These are phyloP conservation scores for Colletotrichum tofieldiae DNA, from an alignment of 2,329 filamentous ascomycete genomes.

Conservation along the genomic window DNA sequence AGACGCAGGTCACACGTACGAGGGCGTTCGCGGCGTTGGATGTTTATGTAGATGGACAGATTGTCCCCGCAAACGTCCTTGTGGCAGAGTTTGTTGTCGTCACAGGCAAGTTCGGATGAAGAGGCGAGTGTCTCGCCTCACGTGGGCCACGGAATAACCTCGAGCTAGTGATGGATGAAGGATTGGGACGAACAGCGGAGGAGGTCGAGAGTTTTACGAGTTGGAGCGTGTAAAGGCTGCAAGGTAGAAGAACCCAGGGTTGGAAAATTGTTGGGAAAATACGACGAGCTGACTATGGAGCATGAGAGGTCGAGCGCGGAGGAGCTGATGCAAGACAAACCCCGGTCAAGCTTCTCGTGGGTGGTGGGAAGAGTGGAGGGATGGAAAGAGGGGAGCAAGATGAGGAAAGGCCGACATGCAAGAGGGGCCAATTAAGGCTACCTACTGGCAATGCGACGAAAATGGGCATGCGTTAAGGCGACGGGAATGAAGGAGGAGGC, in stretches of 20 bases:
- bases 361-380: conserved; percentile 16
- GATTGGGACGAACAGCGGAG: conserved; percentile 33
- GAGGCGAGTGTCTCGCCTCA: conserved; percentile 34
- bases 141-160: conserved; percentile 22
- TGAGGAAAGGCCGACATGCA: background rate
- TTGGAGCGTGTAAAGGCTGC: conserved; percentile 7
- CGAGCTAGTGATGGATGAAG: conserved; percentile 13
- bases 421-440: background rate
- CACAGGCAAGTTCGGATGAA: conserved; percentile 36
- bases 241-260: conserved; percentile 9
- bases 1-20: background rate
- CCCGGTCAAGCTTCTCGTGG: conserved; percentile 6
- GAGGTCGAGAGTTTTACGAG: background rate
- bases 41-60: conserved; percentile 2
- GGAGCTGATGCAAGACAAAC: conserved; percentile 37
- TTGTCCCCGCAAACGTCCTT: conserved; percentile 9
- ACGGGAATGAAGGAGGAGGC: conserved; percentile 21
- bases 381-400: background rate
- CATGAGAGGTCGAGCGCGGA: conserved; percentile 22
- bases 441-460: conserved; percentile 12
- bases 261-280: conserved; percentile 19
- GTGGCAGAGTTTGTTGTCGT: conserved; percentile 19
- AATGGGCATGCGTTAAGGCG: conserved; percentile 17
- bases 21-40: background rate
- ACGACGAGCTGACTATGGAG: conserved; percentile 8